Base-by-base conservation (phyloP, 768 basidiomycete species). In the Tulasnella sp. region DNA sequence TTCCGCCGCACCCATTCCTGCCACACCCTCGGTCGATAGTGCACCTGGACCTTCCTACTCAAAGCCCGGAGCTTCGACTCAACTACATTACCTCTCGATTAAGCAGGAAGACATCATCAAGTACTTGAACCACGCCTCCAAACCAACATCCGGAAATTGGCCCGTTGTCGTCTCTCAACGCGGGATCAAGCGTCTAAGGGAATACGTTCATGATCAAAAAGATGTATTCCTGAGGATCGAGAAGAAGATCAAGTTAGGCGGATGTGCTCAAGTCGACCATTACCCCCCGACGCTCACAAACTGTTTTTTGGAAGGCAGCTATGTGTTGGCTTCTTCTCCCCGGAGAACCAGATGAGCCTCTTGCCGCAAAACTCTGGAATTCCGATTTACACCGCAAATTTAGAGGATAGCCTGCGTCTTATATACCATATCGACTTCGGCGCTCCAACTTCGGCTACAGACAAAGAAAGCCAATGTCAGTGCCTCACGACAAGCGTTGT, bases 361-460 rank as follows among this genome's bases (percentile, higher is more conserved):
- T 88, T 84, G 29, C 85, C 85, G 0, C 71, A 81, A 0, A 82
- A 83, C 15, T 81, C 81, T 17, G 86, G 86, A 0, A 81, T 91
- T 2, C 89, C 91, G 0, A 86, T 92, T 12, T 91, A 86, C 72
- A 90, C 91, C 80, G 91, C 91, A 0, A 91, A 90, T 80, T 88
- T 91, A 85, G 87, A 87, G 12, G 79, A 83, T 0, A 87, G 89
- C 78, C 80, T 85, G 31, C 83, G 88, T 14, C 81, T 90, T 31
- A 84, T 90, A 1, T 78, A 78, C 78, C 77, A 74, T 17, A 52
- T 78, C 42, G 77, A 78, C 29, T 68, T 78, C 25, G 52, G 40
- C n/a, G 75, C 77, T n/a, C 37, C 25, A 6, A 22, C 67, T 19
- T n/a, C n/a, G n/a, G 54, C 17, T 29, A 37, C 45, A 17, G 45